phyloP scores from a whole-genome alignment of 2,329 filamentous ascomycete genomes.

The Parascedosporium putredinis region DNA sequence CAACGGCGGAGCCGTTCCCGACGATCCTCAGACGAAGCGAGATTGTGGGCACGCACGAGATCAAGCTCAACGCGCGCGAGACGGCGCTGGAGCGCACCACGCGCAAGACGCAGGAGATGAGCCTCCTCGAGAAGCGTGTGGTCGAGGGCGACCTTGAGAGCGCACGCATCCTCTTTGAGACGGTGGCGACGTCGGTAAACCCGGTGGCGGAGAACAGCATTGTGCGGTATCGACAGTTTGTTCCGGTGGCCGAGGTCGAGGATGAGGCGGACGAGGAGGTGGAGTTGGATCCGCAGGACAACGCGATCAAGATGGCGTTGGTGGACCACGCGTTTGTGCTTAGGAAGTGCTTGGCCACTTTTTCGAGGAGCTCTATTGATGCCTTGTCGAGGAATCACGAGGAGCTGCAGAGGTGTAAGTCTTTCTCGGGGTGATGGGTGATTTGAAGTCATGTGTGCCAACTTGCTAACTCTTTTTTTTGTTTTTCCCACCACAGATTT shows the following conservation, averaged over 20 bases:
- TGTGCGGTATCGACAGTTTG: conserved; percentile 62
- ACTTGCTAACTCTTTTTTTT: too few species aligned
- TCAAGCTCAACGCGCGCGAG: conserved; percentile 64
- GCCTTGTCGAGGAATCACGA: conserved; percentile 44
- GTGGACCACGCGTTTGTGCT: conserved; percentile 84
- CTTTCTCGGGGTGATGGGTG: conserved; percentile 9
- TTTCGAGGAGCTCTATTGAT: conserved; percentile 52
- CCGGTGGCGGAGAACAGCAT: conserved; percentile 66
- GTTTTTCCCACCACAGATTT: too few species aligned
- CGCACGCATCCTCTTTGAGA: conserved; percentile 60
- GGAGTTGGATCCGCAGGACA: conserved; percentile 53
- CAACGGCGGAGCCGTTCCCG: conserved; percentile 76
- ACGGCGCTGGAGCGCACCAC: conserved; percentile 86
- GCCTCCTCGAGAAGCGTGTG: conserved; percentile 62
- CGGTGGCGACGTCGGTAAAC: conserved; percentile 67
- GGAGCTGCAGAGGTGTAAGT: conserved; percentile 57
- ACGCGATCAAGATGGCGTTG: conserved; percentile 72
- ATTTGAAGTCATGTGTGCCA: not conserved
- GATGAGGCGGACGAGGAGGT: conserved; percentile 33
- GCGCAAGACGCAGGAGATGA: conserved; percentile 81
- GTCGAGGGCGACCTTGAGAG: conserved; percentile 62
- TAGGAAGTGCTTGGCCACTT: conserved; percentile 66
- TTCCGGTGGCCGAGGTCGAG: conserved; percentile 43
- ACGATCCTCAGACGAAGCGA: conserved; percentile 85
- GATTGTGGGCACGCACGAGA: conserved; percentile 57